Evolutionary conservation across 352 stramenopile species (phyloP).

Genomic region (Sclerospora graminicola): DNA sequence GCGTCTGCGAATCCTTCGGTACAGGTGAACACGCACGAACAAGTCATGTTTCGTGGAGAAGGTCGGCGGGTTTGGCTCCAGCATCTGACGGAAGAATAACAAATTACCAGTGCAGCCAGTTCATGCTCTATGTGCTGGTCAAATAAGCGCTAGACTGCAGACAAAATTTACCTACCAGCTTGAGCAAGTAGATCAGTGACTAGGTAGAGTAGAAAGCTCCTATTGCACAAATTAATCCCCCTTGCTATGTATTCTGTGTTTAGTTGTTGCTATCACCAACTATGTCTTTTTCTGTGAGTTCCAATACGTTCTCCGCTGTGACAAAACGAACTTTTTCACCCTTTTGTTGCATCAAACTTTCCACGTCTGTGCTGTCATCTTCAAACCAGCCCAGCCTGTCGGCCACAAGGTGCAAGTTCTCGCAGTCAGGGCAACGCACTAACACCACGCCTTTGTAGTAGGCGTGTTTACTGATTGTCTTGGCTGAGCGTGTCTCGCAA

Average conservation of each 20-base stretch:
- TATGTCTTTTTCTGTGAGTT: slow-evolving; percentile 74
- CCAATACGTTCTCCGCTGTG: slow-evolving; percentile 67
- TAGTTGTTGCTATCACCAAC: slow-evolving; percentile 25
- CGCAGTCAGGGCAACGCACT: slow-evolving; percentile 93
- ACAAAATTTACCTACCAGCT: slow-evolving; percentile 3
- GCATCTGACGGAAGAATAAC: slow-evolving; percentile 39
- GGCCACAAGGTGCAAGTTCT: slow-evolving; percentile 98
- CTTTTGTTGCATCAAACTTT: slow-evolving; percentile 72
- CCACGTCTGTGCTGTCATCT: slow-evolving; percentile 83
- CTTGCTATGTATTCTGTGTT: slow-evolving; percentile 13
- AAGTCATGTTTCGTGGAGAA: slow-evolving; percentile 70
- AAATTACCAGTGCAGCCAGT: not conserved
- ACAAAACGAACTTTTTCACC: slow-evolving; percentile 65
- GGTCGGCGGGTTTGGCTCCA: slow-evolving; percentile 72
- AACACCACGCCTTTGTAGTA: slow-evolving; percentile 98
- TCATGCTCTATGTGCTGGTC: not conserved
- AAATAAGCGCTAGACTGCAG: slow-evolving; percentile 5
- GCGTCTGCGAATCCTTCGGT: slow-evolving; percentile 80
- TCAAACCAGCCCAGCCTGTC: slow-evolving; percentile 91
- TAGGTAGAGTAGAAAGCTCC: slow-evolving; percentile 4
- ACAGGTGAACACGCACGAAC: slow-evolving; percentile 82
- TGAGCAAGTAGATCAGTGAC: slow-evolving; percentile 3
- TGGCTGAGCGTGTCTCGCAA: slow-evolving; percentile 95
- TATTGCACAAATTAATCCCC: no score
- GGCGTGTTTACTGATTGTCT: slow-evolving; percentile 95